phyloP scores from a whole-genome alignment of 768 basidiomycete species.

The Cystobasidium ongulense region DNA sequence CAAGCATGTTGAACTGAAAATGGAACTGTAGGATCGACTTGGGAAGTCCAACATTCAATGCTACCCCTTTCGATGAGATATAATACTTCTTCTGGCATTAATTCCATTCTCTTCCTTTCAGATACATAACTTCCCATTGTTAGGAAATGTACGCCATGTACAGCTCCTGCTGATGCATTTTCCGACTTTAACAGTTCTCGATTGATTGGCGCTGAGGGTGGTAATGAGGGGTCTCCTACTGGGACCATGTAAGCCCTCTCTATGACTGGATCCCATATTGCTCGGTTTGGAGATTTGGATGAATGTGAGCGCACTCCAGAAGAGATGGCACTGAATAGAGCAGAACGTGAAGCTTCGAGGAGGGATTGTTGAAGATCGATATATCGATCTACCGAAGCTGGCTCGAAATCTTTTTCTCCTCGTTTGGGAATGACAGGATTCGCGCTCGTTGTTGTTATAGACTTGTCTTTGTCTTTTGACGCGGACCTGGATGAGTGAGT shows the following conservation, averaged over 20 bases:
- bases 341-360: constrained; percentile 60
- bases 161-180: constrained; percentile 25
- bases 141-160: constrained; percentile 71
- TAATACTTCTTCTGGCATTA: constrained; percentile 88
- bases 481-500: neutral
- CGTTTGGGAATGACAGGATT: constrained; percentile 78
- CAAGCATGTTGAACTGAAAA: constrained; percentile 91
- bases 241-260: constrained; percentile 49
- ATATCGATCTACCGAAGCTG: constrained; percentile 51
- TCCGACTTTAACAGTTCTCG: neutral
- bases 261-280: constrained; percentile 64
- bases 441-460: constrained; percentile 32
- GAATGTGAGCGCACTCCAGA: constrained; percentile 38
- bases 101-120: constrained; percentile 59
- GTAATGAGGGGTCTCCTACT: constrained; percentile 33
- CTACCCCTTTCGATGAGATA: constrained; percentile 87
- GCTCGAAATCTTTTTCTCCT: constrained; percentile 97
- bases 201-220: neutral
- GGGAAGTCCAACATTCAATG: constrained; percentile 61
- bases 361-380: constrained; percentile 66
- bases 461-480: constrained; percentile 10
- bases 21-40: constrained; percentile 46
- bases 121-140: constrained; percentile 61
- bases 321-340: constrained; percentile 72
- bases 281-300: constrained; percentile 57